phyloP scores from a whole-genome alignment of 805 yeast species.

The Suhomyces kilbournensis region DNA sequence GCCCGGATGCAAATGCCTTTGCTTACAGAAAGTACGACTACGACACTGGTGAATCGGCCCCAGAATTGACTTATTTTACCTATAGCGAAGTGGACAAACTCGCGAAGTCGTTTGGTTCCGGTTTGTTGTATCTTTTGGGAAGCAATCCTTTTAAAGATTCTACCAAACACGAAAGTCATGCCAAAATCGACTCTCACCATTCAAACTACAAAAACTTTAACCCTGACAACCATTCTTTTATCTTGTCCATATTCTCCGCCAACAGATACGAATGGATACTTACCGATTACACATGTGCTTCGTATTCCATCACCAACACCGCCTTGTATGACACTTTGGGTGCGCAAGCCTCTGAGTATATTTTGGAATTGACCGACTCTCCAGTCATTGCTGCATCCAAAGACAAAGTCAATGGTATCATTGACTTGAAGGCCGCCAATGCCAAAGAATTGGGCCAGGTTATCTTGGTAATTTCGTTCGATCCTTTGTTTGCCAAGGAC shows the following conservation, averaged over 20 bases:
- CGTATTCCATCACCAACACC: slow-evolving; percentile 35
- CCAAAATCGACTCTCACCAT: slow-evolving; percentile 19
- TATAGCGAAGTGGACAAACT: slow-evolving; percentile 15
- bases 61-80: slow-evolving; percentile 8
- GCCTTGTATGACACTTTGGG: slow-evolving; percentile 43
- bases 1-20: slow-evolving; percentile 13
- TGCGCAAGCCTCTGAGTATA: slow-evolving; percentile 29
- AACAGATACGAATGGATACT: slow-evolving; percentile 39
- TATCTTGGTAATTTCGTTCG: slow-evolving; percentile 57
- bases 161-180: slow-evolving; percentile 16
- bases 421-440: slow-evolving; percentile 39
- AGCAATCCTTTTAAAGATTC: slow-evolving; percentile 17
- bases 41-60: slow-evolving; percentile 11
- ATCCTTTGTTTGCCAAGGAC: slow-evolving; percentile 38
- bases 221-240: slow-evolving; percentile 26
- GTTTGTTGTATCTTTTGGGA: slow-evolving; percentile 20
- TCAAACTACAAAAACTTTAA: slow-evolving; percentile 9
- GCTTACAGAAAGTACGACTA: slow-evolving; percentile 18
- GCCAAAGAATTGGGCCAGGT: slow-evolving; percentile 35
- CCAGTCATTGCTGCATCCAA: slow-evolving; percentile 53
- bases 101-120: slow-evolving; percentile 18
- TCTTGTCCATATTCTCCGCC: slow-evolving; percentile 31
- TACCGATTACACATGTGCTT: slow-evolving; percentile 33
- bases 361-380: slow-evolving; percentile 31
- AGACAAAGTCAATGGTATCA: slow-evolving; percentile 46